Evolutionary conservation across 75 land plant genomes (phyloP).

Genomic region (Pseudotsuga menziesii): DNA sequence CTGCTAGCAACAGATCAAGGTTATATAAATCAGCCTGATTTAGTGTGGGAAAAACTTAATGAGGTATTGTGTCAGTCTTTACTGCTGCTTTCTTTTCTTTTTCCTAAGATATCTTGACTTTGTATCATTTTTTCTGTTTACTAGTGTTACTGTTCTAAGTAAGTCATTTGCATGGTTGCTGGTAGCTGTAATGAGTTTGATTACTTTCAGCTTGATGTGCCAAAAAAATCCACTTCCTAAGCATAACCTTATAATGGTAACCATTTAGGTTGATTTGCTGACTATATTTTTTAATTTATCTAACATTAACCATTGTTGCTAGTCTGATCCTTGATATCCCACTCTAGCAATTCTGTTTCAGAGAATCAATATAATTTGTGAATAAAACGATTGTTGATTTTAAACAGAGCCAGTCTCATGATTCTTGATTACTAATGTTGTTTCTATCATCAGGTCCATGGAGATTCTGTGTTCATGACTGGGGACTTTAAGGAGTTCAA

Average conservation of each 20-base stretch:
- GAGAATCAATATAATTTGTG: neutral
- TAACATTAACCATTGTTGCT: neutral
- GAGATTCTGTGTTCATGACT: constrained; percentile 74
- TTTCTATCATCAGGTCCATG: constrained; percentile 65
- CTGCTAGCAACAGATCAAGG: constrained; percentile 93
- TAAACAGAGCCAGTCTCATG: neutral
- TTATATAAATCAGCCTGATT: constrained; percentile 82
- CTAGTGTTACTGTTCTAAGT: neutral
- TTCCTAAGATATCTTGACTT: neutral
- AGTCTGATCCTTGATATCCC: neutral
- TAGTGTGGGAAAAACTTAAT: constrained; percentile 95
- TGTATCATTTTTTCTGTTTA: too few species aligned
- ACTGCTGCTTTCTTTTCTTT: neutral
- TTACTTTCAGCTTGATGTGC: constrained; percentile 7
- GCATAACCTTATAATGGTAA: neutral
- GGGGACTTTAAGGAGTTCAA: constrained; percentile 71
- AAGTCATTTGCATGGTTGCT: neutral
- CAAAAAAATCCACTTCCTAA: neutral
- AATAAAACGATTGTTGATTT: neutral
- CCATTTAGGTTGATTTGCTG: neutral
- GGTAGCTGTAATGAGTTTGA: neutral
- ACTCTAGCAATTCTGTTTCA: neutral
- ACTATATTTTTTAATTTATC: neutral
- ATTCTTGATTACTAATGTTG: constrained; percentile 6
- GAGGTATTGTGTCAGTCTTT: constrained; percentile 52